Conservation (phyloP, 805 yeast genomes). For the Clavispora phyllophila region DNA sequence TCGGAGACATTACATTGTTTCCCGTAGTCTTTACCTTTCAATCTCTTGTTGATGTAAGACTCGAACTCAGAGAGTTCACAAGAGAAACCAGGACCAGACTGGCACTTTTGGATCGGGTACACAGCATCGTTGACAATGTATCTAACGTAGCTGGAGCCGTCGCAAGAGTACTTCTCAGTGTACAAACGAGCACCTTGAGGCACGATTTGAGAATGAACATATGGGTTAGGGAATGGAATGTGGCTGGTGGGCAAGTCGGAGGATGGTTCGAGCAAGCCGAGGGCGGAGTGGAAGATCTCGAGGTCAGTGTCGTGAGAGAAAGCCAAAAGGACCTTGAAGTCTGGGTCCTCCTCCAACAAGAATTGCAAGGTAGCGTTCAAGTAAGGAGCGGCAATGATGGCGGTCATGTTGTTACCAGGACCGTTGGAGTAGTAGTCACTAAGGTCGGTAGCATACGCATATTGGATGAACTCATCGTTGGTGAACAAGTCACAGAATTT, state of each 20-base stretch:
- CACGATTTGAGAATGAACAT: slow-evolving; percentile 34
- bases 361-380: slow-evolving; percentile 46
- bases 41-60: slow-evolving; percentile 23
- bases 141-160: slow-evolving; percentile 29
- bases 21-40: slow-evolving; percentile 21
- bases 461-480: slow-evolving; percentile 58
- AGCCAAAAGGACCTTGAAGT: slow-evolving; percentile 56
- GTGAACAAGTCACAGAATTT: slow-evolving; percentile 66
- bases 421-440: slow-evolving; percentile 58
- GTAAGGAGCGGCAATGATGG: slow-evolving; percentile 56
- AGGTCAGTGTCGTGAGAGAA: slow-evolving; percentile 75
- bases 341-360: slow-evolving; percentile 38
- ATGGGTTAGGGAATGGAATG: slow-evolving; percentile 45
- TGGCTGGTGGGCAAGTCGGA: slow-evolving; percentile 40
- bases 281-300: slow-evolving; percentile 55
- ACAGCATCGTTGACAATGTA: slow-evolving; percentile 39
- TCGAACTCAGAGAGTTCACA: slow-evolving; percentile 35
- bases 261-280: slow-evolving; percentile 49
- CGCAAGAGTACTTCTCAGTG: slow-evolving; percentile 33
- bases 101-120: slow-evolving; percentile 29
- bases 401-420: slow-evolving; percentile 54
- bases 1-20: slow-evolving; percentile 23
- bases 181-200: slow-evolving; percentile 40
- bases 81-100: slow-evolving; percentile 39
- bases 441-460: slow-evolving; percentile 58